A percentile compares a stretch with the other conserved stretches of the same genome.
Evolutionary conservation across 2,329 filamentous ascomycete species (phyloP).

Genomic region (Pseudogymnoascus sp.): DNA sequence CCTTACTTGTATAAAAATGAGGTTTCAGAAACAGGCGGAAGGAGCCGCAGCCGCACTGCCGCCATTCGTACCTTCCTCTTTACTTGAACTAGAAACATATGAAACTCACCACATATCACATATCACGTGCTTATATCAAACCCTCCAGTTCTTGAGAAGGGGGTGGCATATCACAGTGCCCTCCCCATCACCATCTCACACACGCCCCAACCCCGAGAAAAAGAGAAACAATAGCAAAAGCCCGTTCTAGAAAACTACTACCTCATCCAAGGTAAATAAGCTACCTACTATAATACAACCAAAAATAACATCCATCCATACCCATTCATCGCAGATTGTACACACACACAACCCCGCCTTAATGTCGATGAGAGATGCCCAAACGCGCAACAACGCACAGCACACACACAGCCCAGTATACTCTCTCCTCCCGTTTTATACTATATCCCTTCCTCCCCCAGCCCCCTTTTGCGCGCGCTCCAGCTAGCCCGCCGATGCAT

Average conservation of each 20-base stretch:
- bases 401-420: not conserved
- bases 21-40: not conserved
- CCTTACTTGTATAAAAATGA: not conserved
- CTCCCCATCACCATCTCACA: not conserved
- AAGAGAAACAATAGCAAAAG: not conserved
- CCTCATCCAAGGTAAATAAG: not conserved
- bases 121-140: not conserved
- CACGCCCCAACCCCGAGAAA: not conserved
- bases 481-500: not conserved
- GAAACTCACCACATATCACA: not conserved
- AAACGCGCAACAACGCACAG: not conserved
- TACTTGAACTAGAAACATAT: not conserved
- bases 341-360: not conserved
- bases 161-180: no score
- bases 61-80: not conserved
- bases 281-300: not conserved
- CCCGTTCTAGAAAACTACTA: not conserved
- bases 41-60: not conserved
- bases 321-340: not conserved
- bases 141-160: not conserved
- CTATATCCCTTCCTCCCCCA: no score
- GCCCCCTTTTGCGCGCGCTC: not conserved
- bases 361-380: not conserved
- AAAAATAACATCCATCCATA: not conserved
- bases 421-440: not conserved